Conservation (phyloP, 257 asterid genomes). For the Anisodus tanguticus region DNA sequence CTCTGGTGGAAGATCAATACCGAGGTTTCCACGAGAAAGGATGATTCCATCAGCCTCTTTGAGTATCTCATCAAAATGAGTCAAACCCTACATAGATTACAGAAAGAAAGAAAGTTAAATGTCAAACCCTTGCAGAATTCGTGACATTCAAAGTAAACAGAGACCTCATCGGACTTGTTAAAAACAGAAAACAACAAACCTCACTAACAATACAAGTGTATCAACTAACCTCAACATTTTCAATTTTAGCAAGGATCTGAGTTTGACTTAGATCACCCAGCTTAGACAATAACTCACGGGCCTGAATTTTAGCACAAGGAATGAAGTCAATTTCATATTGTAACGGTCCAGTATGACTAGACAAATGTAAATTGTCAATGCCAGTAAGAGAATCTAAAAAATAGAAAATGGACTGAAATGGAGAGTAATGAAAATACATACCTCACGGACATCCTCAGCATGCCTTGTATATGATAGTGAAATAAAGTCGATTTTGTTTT, state of each 20-base stretch:
- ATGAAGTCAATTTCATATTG: background rate
- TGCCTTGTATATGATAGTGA: slow-evolving; percentile 83
- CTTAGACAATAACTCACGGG: slow-evolving; percentile 81
- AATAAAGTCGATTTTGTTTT: slow-evolving; percentile 80
- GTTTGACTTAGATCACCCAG: slow-evolving; percentile 84
- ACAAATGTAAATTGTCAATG: slow-evolving; percentile 23
- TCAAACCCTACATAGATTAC: slow-evolving; percentile 65
- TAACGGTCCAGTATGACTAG: background rate
- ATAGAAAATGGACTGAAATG: background rate
- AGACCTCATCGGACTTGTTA: background rate
- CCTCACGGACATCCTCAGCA: slow-evolving; percentile 89
- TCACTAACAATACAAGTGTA: slow-evolving; percentile 22
- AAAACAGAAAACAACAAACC: background rate
- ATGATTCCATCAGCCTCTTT: slow-evolving; percentile 91
- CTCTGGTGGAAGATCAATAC: slow-evolving; percentile 93
- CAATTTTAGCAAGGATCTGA: slow-evolving; percentile 91
- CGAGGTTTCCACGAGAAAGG: slow-evolving; percentile 89
- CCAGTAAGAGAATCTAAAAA: background rate
- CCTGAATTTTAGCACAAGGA: slow-evolving; percentile 50
- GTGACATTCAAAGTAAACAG: background rate
- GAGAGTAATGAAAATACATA: slow-evolving; percentile 31
- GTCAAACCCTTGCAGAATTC: slow-evolving; percentile 1
- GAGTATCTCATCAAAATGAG: slow-evolving; percentile 87
- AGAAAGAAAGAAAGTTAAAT: background rate
- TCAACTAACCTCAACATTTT: slow-evolving; percentile 76